Conservation (phyloP, 164 flowering plant species). For the Sedum album region DNA sequence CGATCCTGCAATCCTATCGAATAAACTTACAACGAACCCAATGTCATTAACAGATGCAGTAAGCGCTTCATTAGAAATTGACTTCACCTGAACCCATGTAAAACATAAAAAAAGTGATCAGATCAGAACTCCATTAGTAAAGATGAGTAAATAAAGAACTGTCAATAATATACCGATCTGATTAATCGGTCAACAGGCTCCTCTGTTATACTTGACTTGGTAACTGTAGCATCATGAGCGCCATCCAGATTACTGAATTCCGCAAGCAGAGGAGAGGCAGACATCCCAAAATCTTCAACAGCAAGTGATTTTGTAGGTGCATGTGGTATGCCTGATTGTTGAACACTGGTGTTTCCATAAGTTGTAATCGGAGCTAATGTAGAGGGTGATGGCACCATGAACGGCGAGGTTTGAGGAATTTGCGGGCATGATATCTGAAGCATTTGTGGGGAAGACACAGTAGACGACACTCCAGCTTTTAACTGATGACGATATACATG, state of each 20-base stretch:
- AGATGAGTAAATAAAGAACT: not conserved
- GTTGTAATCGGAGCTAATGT: conserved; percentile 65
- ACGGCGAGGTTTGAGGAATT: conserved; percentile 57
- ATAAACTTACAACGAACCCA: conserved; percentile 77
- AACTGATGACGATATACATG: conserved; percentile 45
- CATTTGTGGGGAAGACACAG: conserved; percentile 64
- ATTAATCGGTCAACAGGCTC: conserved; percentile 76
- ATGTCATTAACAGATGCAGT: conserved; percentile 72
- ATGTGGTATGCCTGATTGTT: conserved; percentile 30
- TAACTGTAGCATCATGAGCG: conserved; percentile 32
- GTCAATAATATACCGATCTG: conserved; percentile 42
- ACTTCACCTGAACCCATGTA: conserved; percentile 51
- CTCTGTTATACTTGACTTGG: conserved; percentile 52
- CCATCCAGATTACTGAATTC: conserved; percentile 60
- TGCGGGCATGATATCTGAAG: conserved; percentile 67
- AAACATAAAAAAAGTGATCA: not conserved
- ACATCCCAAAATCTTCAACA: conserved; percentile 87
- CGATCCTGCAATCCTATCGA: conserved; percentile 79
- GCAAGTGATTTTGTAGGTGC: conserved; percentile 54
- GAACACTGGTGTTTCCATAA: conserved; percentile 51
- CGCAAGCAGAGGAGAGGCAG: conserved; percentile 87
- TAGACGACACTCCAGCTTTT: conserved; percentile 54
- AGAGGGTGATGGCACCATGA: conserved; percentile 72
- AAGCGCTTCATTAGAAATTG: conserved; percentile 54
- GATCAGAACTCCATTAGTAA: not conserved